A percentile compares a stretch with the other conserved stretches of the same genome.
Conservation (phyloP, 192 early-diverging fungal genomes). For the Coemansia pectinata region DNA sequence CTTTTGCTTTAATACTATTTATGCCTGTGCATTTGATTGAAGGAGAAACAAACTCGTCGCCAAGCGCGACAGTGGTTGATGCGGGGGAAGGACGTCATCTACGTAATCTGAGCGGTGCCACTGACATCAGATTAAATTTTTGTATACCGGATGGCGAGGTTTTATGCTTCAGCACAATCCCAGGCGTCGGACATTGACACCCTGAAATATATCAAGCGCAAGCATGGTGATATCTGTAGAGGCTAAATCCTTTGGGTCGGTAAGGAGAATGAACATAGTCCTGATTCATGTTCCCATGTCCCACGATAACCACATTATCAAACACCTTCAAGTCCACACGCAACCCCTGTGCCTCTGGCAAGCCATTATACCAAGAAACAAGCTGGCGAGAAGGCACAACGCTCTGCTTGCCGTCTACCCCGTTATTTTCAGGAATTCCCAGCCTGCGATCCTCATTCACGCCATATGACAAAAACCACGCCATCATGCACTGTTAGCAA, state of each 20-base stretch:
- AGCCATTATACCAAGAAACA: conserved; percentile 96
- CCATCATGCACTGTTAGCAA: conserved; percentile 69
- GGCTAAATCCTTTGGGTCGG: conserved; percentile 65
- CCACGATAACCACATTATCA: conserved; percentile 82
- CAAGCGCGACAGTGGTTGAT: too few relatives aligned
- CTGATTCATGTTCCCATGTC: conserved; percentile 94
- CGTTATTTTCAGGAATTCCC: conserved; percentile 68
- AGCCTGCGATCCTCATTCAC: conserved; percentile 73
- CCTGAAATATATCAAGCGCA: conserved; percentile 66
- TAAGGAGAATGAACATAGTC: conserved; percentile 87
- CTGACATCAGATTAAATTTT: too few relatives aligned
- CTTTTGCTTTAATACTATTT: too few relatives aligned
- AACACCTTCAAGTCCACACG: conserved; percentile 61
- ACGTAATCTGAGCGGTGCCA: too few relatives aligned
- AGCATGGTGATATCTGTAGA: conserved; percentile 84
- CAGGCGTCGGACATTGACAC: conserved; percentile 67
- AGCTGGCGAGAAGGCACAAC: conserved; percentile 79
- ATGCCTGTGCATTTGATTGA: too few relatives aligned
- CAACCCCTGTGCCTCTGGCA: conserved; percentile 66
- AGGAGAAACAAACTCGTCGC: too few relatives aligned
- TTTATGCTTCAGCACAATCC: too few relatives aligned
- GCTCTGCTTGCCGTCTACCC: conserved; percentile 26
- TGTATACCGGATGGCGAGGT: too few relatives aligned
- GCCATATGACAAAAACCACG: conserved; percentile 82
- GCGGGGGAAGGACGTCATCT: too few relatives aligned